Evolutionary conservation across 495 filamentous ascomycete species (phyloP).

Genomic region (Tetracladium marchalianum): DNA sequence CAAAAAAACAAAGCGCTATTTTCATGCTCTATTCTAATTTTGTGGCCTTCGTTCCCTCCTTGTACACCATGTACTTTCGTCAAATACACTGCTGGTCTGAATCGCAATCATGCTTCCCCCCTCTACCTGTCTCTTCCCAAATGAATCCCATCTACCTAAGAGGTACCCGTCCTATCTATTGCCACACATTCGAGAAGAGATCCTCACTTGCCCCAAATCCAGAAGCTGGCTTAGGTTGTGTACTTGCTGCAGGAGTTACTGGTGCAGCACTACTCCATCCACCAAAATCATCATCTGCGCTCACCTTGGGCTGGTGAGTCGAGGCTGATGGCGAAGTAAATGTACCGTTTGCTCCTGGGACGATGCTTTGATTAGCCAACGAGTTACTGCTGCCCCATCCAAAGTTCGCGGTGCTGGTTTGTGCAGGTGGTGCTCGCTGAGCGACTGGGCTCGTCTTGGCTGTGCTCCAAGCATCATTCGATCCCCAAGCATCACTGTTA

Average conservation of each 20-base stretch:
- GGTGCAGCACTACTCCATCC: conserved; percentile 74
- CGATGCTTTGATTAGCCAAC: conserved; percentile 42
- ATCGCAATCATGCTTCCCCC: too few species aligned
- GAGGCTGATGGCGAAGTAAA: conserved; percentile 27
- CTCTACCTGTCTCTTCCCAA: too few species aligned
- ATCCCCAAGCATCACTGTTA: conserved; percentile 41
- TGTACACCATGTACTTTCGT: too few species aligned
- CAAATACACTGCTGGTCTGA: too few species aligned
- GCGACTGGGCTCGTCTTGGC: conserved; percentile 23
- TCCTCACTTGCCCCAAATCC: conserved; percentile 67
- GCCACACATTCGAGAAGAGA: conserved; percentile 90
- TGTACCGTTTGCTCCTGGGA: conserved; percentile 40
- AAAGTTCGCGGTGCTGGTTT: conserved; percentile 32
- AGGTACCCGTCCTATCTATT: conserved; percentile 1
- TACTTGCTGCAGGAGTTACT: conserved; percentile 30
- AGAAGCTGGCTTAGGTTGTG: conserved; percentile 34
- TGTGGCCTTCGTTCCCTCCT: background rate
- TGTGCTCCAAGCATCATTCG: conserved; percentile 46
- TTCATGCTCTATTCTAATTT: background rate
- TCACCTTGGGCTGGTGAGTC: conserved; percentile 50
- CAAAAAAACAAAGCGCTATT: background rate
- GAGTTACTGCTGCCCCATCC: conserved; percentile 41
- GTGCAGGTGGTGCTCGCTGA: conserved; percentile 28
- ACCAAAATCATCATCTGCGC: conserved; percentile 85
- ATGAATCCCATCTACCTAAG: too few species aligned